Conservation (phyloP, 2,329 filamentous ascomycete species). For the Colletotrichum sp. region DNA sequence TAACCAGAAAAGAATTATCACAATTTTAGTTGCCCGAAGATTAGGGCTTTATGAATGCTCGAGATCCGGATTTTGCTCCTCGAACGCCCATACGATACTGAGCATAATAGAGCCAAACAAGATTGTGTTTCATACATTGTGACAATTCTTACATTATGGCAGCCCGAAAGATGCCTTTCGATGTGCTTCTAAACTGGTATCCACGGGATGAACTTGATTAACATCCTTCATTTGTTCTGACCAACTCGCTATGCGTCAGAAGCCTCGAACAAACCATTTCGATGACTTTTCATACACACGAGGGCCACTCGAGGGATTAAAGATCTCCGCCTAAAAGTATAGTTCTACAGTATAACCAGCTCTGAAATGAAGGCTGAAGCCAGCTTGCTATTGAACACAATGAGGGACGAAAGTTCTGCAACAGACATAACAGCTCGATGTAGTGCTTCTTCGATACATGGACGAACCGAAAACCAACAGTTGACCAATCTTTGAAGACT, state of each 20-base stretch:
- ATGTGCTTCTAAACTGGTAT: not conserved
- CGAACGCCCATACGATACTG: not conserved
- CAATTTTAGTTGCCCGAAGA: not conserved
- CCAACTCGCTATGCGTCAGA: rapidly evolving
- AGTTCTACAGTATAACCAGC: not conserved
- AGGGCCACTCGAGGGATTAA: not conserved
- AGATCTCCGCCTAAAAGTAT: not conserved
- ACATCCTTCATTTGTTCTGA: not conserved
- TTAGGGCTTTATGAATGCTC: not conserved
- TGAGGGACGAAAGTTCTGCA: not conserved
- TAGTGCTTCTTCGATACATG: not conserved
- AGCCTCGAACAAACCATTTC: not conserved
- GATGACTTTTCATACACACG: not conserved
- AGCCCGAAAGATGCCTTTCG: not conserved
- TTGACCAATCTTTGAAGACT: not conserved
- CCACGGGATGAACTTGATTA: not conserved
- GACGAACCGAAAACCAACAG: not conserved
- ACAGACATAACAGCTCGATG: not conserved
- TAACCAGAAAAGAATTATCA: not conserved
- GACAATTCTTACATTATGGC: not conserved
- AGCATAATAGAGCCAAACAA: not conserved
- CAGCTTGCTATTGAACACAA: not conserved
- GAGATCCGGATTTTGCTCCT: not conserved
- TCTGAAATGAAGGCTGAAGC: not conserved
- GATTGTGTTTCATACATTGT: not conserved